Base-by-base conservation (phyloP, 2,329 filamentous ascomycete species). In the Dothideomycetes sp. region DNA sequence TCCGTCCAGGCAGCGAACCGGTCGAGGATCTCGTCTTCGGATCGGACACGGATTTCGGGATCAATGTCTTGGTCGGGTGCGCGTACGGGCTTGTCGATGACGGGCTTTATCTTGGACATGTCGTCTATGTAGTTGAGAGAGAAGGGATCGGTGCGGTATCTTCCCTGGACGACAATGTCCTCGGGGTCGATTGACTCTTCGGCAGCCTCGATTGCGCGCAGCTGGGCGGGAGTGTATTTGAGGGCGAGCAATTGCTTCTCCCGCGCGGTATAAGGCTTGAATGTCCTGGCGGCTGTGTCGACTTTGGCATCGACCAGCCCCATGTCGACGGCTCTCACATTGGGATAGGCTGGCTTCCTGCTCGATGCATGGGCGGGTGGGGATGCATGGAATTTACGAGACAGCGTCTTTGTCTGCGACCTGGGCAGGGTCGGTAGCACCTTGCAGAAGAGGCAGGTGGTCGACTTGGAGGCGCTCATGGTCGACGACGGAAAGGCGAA, bases 71-170 rank as follows among this genome's bases (percentile, higher is more conserved):
- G 56, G 22, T 62, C 59, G 34, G 60, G 63, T 42, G 63, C 59
- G 63, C 47, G 39, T 45, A 53, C 34, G 47, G 47, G 76, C 56
- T 80, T 74, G 65, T 96, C 89, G 45, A 91, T 73, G 36, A 84
- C 70, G 38, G 86, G 84, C 54, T 85, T 76, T 47, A 89, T 72
- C 42, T 73, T 73, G 44, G 81, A 76, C 54, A 94, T 82, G 60
- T 94, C 85, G 58, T 95, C 87, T 40, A 89, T 64, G 60, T 94
- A 91, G 45, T 75, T 69, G 36, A 88, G 66, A 38, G 70, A 69
- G 68, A 84, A 83, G 7, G 78, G 72, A 57, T 94, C 87, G 40
- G 67, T 71, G 45, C 86, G 79, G 50, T 84, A 61, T 32, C 76
- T 71, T 48, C 80, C 84, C 63, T 91, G 82, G 24, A 76, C 69